Evolutionary conservation across 2,329 filamentous ascomycete genomes (phyloP).

Genomic region (Boeremia lycopersici): DNA sequence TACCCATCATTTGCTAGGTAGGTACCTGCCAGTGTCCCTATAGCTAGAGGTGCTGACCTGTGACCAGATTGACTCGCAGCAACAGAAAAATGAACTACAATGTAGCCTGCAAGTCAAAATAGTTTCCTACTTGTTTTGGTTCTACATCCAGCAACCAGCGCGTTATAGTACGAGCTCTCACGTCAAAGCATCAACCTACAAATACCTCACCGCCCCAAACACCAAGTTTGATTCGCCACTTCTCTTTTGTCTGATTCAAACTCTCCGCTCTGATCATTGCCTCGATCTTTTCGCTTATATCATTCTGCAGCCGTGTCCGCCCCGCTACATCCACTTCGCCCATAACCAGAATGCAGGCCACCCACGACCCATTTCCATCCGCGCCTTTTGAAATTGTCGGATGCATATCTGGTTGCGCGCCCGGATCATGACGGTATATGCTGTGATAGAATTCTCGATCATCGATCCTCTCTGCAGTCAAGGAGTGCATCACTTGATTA

Average conservation of each 20-base stretch:
- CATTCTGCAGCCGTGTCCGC: not conserved
- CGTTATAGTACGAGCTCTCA: too few relatives aligned
- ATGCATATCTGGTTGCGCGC: slow-evolving; percentile 25
- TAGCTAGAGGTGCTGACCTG: too few relatives aligned
- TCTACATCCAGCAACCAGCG: too few relatives aligned
- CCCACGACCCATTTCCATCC: slow-evolving; percentile 17
- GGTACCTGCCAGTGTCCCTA: too few relatives aligned
- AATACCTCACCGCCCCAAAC: slow-evolving; percentile 4
- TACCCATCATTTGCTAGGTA: too few relatives aligned
- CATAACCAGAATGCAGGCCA: slow-evolving; percentile 1
- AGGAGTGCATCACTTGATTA: not conserved
- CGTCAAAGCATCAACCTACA: too few relatives aligned
- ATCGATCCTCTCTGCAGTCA: not conserved
- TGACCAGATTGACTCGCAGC: too few relatives aligned
- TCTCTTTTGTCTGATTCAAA: not conserved
- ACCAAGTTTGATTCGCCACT: not conserved
- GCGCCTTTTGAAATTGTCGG: slow-evolving; percentile 14
- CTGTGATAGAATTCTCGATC: not conserved
- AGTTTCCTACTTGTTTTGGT: too few relatives aligned
- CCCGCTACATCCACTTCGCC: not conserved
- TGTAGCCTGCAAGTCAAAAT: too few relatives aligned
- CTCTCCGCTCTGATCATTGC: too few relatives aligned
- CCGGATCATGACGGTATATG: slow-evolving; percentile 15
- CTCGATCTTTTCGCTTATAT: not conserved
- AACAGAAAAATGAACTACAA: too few relatives aligned